Evolutionary conservation across 139 green algal species (phyloP), one percentile per base, ranked within the genome.

Genomic region (Chlorella ohadii): DNA sequence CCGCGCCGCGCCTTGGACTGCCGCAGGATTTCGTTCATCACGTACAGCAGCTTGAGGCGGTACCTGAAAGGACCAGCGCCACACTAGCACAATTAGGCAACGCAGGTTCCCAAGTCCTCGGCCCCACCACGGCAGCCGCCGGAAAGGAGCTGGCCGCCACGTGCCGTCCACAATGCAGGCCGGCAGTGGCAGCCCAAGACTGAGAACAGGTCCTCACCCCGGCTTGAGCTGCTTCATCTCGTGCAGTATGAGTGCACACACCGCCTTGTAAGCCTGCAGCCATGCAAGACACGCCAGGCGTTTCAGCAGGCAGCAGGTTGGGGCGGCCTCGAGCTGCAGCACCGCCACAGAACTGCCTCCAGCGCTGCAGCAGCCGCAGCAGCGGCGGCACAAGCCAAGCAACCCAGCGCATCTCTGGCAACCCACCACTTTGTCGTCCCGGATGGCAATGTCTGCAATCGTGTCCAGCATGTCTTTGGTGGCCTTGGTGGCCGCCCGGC

Each of bases 261-360:
- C 89, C 22, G 85, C 78, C 79, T 92, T 92, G 76, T 92, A 92
- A 56, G 85, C 87, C 89, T 92, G 85, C 85, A 79, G 28, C 22
- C 51, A 9, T 4, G 51, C 11, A 51, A 51, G 44, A 16, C 44
- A 51, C 44, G 44, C 44, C n/a, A n/a, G n/a, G 44, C 44, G 7
- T 9, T 51, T 51, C 44, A 67, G 28, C 47, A 55, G 41, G 56
- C 7, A 11, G 44, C 44, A 51, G 44, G 44, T 51, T 51, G 44
- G 44, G 44, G 44, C 44, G 44, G 44, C 44, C 6, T 6, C 44
- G 9, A 9, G 7, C 9, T 19, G 51, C 51, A 12, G 55, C 31
- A 44, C 19, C 38, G 22, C 5, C 1, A 78, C 22, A 23, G 23
- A 25, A 4, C 15, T 15, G 67, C 31, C 34, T 0, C 1, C 67